Conservation (phyloP, 257 asterid genomes). For the Lantana camara region DNA sequence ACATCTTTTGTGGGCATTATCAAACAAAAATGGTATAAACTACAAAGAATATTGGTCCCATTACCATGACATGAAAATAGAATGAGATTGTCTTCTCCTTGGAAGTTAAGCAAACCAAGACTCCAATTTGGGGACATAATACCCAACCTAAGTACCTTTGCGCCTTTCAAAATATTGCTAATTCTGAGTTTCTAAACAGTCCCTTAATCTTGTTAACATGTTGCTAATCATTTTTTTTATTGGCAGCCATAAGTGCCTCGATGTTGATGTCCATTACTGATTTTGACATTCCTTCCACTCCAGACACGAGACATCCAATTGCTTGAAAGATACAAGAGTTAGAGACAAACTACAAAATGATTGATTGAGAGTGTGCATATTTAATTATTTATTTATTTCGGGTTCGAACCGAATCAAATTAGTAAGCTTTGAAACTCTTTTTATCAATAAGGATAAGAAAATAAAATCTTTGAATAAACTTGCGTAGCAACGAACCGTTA, state of each 20-base stretch:
- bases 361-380: not conserved
- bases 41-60: conserved; percentile 25
- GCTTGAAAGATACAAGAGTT: not conserved
- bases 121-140: conserved; percentile 15
- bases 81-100: conserved; percentile 25
- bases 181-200: conserved; percentile 10
- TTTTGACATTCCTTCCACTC: not conserved
- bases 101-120: conserved; percentile 14
- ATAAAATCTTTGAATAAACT: too few relatives aligned
- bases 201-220: not conserved
- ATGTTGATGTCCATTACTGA: not conserved
- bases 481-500: too few relatives aligned
- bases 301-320: not conserved
- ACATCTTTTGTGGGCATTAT: too few relatives aligned
- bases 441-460: too few relatives aligned
- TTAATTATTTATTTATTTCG: too few relatives aligned
- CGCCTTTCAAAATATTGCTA: conserved; percentile 18
- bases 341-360: not conserved
- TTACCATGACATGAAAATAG: not conserved
- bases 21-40: too few relatives aligned
- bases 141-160: not conserved
- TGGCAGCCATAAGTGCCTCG: not conserved
- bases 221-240: conserved; percentile 20
- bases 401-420: too few relatives aligned
- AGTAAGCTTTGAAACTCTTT: too few relatives aligned